Evolutionary conservation across 257 asterid genomes (phyloP), one percentile per base, ranked within the genome.

Genomic region (Echium plantagineum): DNA sequence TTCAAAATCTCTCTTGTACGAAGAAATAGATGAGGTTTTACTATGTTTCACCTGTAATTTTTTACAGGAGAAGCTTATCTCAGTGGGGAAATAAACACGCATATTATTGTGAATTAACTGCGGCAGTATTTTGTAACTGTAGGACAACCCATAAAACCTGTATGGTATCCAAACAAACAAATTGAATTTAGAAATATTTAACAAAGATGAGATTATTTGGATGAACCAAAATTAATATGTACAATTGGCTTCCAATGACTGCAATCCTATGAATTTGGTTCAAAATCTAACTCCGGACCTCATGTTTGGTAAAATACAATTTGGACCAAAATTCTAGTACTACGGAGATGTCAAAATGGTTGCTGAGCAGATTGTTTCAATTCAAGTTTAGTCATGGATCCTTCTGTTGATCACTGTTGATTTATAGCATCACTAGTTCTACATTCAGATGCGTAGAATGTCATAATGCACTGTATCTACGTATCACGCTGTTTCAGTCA

Each of bases 11-110:
- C 73, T 78, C 73, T 72, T 78, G 61, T 83, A 86, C 60, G 90
- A 81, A 60, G 79, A 69, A 35, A 60, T 21, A 55, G 87, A 78
- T 66, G 84, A 71, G 59, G 94, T 86, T 68, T 71, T 81, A 78
- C 87, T 81, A 70, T 84, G 84, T 69, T 78, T 80, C 65, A 84
- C 94, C 90, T 86, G 87, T 71, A 80, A 70, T 69, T 18, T 30
- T 0, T 31, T 18, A 57, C 5, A 26, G 19, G 26, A 38, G 49
- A 52, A 63, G 60, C 24, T 42, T 17, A 63, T 22, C 38, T 21
- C 6, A 30, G 60, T 52, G 65, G 48, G 57, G 42, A 26, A 54
- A 56, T 17, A 22, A 32, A 61, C 30, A 49, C 52, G 7, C 42
- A 26, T 32, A 32, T 32, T 7, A 32, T 32, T 32, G 42, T 32